phyloP scores from a whole-genome alignment of 192 early-diverging fungal genomes.

The Coemansia sp. region DNA sequence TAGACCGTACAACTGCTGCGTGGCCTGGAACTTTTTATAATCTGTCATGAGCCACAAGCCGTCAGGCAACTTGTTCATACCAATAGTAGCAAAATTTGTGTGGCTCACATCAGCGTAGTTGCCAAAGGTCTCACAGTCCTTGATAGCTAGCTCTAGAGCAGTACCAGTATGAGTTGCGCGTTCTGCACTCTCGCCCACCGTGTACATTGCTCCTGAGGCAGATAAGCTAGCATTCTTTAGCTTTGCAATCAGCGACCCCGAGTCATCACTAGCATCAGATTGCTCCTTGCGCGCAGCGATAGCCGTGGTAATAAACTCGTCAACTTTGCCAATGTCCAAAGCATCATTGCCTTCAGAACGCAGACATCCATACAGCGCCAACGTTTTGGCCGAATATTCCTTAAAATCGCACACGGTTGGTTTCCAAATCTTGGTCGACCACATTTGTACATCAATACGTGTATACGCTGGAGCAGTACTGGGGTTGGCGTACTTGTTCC shows the following conservation, averaged over 20 bases:
- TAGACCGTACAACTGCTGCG: background rate
- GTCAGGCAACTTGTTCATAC: slow-evolving; percentile 13
- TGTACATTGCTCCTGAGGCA: background rate
- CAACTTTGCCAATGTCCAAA: slow-evolving; percentile 5
- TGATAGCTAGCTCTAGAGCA: slow-evolving; percentile 23
- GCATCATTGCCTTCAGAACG: slow-evolving; percentile 4
- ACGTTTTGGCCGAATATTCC: slow-evolving; percentile 5
- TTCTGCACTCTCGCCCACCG: background rate
- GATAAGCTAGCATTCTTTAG: slow-evolving; percentile 1
- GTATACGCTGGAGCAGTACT: slow-evolving; percentile 25
- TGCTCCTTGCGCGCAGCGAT: background rate
- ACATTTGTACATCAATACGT: slow-evolving; percentile 24
- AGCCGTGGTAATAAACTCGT: background rate
- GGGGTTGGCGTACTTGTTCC: slow-evolving; percentile 38
- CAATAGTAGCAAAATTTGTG: background rate
- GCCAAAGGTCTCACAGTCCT: background rate
- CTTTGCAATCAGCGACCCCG: background rate
- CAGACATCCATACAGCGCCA: slow-evolving; percentile 22
- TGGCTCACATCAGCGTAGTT: background rate
- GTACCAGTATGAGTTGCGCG: background rate
- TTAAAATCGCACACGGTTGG: slow-evolving; percentile 7
- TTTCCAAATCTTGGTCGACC: slow-evolving; percentile 16
- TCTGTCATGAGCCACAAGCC: slow-evolving; percentile 14
- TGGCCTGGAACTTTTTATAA: slow-evolving; percentile 16
- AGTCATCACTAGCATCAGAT: background rate